Base-by-base conservation (phyloP, 2,329 filamentous ascomycete species). In the Penicillium nordicum region DNA sequence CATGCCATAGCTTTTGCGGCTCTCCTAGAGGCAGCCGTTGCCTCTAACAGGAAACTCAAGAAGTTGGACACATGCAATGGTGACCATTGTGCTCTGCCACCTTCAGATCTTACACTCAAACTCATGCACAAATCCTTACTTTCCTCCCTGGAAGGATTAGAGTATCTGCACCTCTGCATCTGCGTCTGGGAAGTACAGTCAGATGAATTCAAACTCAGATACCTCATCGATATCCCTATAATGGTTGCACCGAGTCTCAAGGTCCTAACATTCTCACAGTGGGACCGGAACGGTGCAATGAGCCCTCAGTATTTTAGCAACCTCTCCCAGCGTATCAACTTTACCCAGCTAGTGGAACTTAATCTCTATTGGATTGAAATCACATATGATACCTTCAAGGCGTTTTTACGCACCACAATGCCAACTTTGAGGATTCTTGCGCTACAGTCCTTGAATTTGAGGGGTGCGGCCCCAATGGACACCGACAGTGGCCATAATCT, bases 291-390 rank as follows among this genome's bases (percentile, higher is more conserved):
- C 11, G 21, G 32, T 25, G 50, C 12, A 25, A 44, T 52, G 29
- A 32, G 23, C 23, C 27, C 30, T 34, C 50, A 12, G 3, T 45
- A 44, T 27, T 30, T 45, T 18, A 16, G n/a, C 10, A 41, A 37
- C 21, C 30, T 52, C 41, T 43, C 41, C 25, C 50, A 45, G 6
- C 29, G 41, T 14, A 38, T 52, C 50, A 52, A 43, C 14, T 45
- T 52, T 18, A 44, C 49, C 38, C 37, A 25, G 25, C 27, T 51
- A 30, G 42, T n/a, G n/a, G 32, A 52, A 30, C 21, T 38, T 14
- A 8, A 53, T 53, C 41, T 53, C 14, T 36, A 53, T 16, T 46
- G 41, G 32, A 53, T 37, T 29, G 40, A 53, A 46, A 32, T 53
- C 16, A 32, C 18, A 11, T 36, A 16, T 46, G 50, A 46, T 12